Base-by-base conservation (phyloP, 345 rosid species). In the Populus simonii region DNA sequence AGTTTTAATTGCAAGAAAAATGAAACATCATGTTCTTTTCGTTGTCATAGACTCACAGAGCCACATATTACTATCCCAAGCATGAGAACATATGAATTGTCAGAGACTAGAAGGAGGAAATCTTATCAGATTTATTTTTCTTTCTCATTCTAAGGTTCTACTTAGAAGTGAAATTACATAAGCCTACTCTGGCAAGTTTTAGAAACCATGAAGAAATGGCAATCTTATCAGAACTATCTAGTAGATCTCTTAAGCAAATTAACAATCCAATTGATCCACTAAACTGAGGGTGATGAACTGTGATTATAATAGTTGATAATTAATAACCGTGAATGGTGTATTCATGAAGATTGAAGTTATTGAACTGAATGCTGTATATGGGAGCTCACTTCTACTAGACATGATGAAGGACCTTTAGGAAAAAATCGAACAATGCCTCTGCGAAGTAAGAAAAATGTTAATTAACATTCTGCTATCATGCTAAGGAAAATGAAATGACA, bases 391-490 rank as follows among this genome's bases (percentile, higher is more conserved):
- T 93, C 97, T 69, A 94, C 86, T 17, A 78, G 49, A 78, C 97
- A 94, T 25, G 97, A 90, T 47, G 89, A 84, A 18, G 94, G 85
- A 69, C 95, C 95, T 82, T 84, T 88, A 1, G 97, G 97, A 77
- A 83, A 93, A 87, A 94, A 94, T 35, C 98, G 90, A 76, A 92
- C 95, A 75, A 90, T 90, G 27, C 96, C 97, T 81, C 96, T 93
- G 90, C 85, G 16, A 78, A 45, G 72, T 45, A 63, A 82, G 29
- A 78, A 72, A 77, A 74, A n/a, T 62, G 41, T 25, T 55, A 25
- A 71, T 68, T 68, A 85, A 74, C 18, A 29, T 36, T 47, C 74
- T 43, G 38, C 73, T 76, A 71, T 76, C 73, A 70, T 43, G 62
- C 49, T 70, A 29, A 70, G 27, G 45, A 12, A 33, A 61, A n/a